Conservation (phyloP, 768 basidiomycete species). For the Paxillus involutus region DNA sequence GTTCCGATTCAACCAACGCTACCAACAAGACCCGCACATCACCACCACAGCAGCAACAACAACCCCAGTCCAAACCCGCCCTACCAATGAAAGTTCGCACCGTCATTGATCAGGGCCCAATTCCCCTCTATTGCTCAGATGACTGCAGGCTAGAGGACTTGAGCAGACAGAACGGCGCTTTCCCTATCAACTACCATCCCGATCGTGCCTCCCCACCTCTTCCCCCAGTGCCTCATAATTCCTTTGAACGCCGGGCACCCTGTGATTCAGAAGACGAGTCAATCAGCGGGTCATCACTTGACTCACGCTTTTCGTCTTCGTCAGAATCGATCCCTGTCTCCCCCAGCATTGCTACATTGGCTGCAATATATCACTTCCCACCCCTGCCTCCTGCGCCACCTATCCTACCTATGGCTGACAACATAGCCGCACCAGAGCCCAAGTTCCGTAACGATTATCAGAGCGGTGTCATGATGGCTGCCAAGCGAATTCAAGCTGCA, state of each 20-base stretch:
- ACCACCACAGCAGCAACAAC: constrained; percentile 20
- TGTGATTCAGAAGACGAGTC: constrained; percentile 43
- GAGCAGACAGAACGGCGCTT: constrained; percentile 37
- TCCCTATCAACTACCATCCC: constrained; percentile 50
- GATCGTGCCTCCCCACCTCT: constrained; percentile 40
- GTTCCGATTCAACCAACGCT: constrained; percentile 23
- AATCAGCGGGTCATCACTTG: constrained; percentile 38
- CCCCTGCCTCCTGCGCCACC: constrained; percentile 56
- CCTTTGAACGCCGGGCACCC: constrained; percentile 24
- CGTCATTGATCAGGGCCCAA: constrained; percentile 79
- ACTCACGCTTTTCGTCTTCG: constrained; percentile 29
- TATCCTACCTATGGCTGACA: constrained; percentile 26
- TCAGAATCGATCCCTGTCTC: constrained; percentile 21
- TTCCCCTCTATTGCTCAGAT: constrained; percentile 82
- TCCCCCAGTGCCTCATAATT: constrained; percentile 42
- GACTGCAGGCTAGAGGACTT: constrained; percentile 67
- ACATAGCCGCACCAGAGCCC: constrained; percentile 22
- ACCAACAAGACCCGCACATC: constrained; percentile 13
- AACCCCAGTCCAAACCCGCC: constrained; percentile 24
- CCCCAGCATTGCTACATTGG: constrained; percentile 38
- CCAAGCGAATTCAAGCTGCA: constrained; percentile 50
- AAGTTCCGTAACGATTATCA: constrained; percentile 43
- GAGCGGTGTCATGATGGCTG: constrained; percentile 71
- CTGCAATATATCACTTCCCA: constrained; percentile 45
- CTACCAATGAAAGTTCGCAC: constrained; percentile 53